Percentiles rank a stretch among this genome's conserved stretches.
Evolutionary conservation across 192 early-diverging fungal genomes (phyloP).

Genomic region (Mortierella antarctica): DNA sequence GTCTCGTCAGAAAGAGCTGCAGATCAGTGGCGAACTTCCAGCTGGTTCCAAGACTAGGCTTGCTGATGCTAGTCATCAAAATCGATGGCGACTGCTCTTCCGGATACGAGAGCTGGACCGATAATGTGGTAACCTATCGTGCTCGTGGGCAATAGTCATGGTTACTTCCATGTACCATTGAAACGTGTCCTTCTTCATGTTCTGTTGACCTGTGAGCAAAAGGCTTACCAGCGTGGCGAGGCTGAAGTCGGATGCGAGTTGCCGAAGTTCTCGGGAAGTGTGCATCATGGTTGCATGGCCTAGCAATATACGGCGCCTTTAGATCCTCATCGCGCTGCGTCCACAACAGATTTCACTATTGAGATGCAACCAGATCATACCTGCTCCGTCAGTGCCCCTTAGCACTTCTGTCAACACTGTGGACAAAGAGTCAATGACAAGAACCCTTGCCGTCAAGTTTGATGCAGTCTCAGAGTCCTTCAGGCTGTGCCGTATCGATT

Average conservation of each 20-base stretch:
- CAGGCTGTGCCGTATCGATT: constrained; percentile 1
- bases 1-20: constrained; percentile 23
- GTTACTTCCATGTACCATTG: too few species aligned
- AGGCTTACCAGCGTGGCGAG: constrained; percentile 17
- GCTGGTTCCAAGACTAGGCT: constrained; percentile 22
- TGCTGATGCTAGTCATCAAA: constrained; percentile 16
- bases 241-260: constrained; percentile 18
- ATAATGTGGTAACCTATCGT: constrained; percentile 14
- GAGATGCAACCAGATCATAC: neutral
- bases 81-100: constrained; percentile 46
- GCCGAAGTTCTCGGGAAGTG: constrained; percentile 19
- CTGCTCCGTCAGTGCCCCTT: constrained; percentile 11
- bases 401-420: constrained; percentile 9
- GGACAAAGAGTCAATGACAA: constrained; percentile 28
- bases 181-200: neutral
- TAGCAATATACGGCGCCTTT: neutral
- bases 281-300: constrained; percentile 51
- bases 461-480: too few species aligned
- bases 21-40: constrained; percentile 44
- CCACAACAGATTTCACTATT: too few species aligned
- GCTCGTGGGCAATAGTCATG: neutral
- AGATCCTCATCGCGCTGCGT: too few species aligned
- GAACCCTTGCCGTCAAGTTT: neutral
- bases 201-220: neutral
- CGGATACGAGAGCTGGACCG: constrained; percentile 13